These are phyloP conservation scores for Xerocomellus chrysenteron DNA, from an alignment of 768 basidiomycete species.

Conservation along the genomic window DNA sequence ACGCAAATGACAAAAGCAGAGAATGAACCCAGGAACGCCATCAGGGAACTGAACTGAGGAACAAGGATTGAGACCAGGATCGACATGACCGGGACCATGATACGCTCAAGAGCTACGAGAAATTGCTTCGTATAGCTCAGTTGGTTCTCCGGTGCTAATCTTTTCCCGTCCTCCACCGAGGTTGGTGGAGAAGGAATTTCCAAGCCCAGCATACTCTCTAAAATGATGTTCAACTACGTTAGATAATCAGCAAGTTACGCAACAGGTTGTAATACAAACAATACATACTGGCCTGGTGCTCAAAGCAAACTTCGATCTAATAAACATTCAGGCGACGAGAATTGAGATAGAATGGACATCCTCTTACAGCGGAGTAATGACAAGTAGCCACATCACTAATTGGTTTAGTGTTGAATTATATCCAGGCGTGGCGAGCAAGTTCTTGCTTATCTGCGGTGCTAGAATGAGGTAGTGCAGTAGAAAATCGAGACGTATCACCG, in stretches of 20 bases:
- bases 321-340: slow-evolving; percentile 14
- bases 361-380: slow-evolving; percentile 67
- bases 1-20: slow-evolving; percentile 75
- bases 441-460: slow-evolving; percentile 67
- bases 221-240: slow-evolving; percentile 71
- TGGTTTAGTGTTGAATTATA: slow-evolving; percentile 73
- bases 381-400: slow-evolving; percentile 83
- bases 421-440: slow-evolving; percentile 69
- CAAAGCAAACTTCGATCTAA: slow-evolving; percentile 85
- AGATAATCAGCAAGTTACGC: neutral
- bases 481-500: slow-evolving; percentile 13
- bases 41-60: slow-evolving; percentile 78
- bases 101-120: slow-evolving; percentile 53
- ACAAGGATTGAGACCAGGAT: slow-evolving; percentile 71
- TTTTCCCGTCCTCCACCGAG: slow-evolving; percentile 29
- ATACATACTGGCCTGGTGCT: slow-evolving; percentile 70
- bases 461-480: neutral
- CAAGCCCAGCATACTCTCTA: slow-evolving; percentile 76
- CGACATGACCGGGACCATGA: slow-evolving; percentile 55
- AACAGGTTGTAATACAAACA: neutral
- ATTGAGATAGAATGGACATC: neutral
- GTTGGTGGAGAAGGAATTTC: slow-evolving; percentile 34
- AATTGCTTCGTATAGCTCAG: slow-evolving; percentile 33
- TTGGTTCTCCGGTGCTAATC: slow-evolving; percentile 8
- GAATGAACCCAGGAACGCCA: slow-evolving; percentile 93